These are phyloP conservation scores for Gamsiella multidivaricata DNA, from an alignment of 192 early-diverging fungal species.

Conservation along the genomic window DNA sequence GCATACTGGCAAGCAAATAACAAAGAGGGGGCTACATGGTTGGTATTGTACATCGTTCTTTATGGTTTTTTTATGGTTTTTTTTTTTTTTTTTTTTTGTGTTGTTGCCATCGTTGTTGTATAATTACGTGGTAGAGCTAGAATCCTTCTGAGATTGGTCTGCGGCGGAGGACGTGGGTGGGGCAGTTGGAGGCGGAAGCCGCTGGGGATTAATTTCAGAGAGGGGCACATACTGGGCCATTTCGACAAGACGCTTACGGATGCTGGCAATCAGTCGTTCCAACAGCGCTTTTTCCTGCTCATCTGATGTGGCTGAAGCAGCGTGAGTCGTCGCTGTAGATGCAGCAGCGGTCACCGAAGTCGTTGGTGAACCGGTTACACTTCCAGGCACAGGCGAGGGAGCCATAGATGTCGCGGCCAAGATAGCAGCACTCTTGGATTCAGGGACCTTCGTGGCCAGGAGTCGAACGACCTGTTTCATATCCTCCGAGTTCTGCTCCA, in stretches of 20 bases:
- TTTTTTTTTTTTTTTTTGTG: too few species aligned
- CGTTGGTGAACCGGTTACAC: not conserved
- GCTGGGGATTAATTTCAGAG: constrained; percentile 33
- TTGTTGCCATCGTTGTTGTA: too few species aligned
- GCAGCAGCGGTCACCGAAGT: not conserved
- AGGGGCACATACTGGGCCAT: constrained; percentile 47
- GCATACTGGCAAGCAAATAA: too few species aligned
- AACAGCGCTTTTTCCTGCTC: constrained; percentile 16
- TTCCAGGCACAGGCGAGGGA: not conserved
- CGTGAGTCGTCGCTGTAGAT: not conserved
- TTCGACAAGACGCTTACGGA: constrained; percentile 32
- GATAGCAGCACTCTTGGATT: not conserved
- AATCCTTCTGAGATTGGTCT: too few species aligned
- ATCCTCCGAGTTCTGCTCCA: constrained; percentile 34
- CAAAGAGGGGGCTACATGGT: too few species aligned
- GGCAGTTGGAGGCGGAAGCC: constrained; percentile 28
- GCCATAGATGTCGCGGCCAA: not conserved
- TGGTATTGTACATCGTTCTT: too few species aligned
- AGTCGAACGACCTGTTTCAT: constrained; percentile 19
- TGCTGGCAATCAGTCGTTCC: constrained; percentile 14
- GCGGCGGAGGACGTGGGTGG: not conserved
- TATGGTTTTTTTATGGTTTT: too few species aligned
- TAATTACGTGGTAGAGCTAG: too few species aligned
- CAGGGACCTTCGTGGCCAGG: constrained; percentile 3
- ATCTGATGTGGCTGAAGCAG: not conserved